phyloP scores from a whole-genome alignment of 148 eudicot genomes.

The Hydrangea macrophylla region DNA sequence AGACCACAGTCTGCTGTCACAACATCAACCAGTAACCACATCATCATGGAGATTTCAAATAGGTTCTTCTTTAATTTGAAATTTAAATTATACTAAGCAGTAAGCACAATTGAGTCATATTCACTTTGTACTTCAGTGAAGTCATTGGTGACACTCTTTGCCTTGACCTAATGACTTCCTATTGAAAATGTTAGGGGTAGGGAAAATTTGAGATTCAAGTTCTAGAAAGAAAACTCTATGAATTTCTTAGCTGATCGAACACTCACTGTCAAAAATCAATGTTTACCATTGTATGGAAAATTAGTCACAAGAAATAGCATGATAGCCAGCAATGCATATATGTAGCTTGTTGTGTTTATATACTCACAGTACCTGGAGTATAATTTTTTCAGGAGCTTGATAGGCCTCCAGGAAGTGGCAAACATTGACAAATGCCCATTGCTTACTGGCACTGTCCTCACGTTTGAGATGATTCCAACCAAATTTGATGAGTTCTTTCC shows the following conservation, averaged over 20 bases:
- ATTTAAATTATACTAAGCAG: too few species aligned
- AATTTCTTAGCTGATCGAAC: too few species aligned
- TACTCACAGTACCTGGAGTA: conserved; percentile 68
- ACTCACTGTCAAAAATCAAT: too few species aligned
- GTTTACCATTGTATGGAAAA: not conserved
- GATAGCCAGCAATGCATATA: not conserved
- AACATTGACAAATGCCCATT: conserved; percentile 99
- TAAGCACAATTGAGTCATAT: not conserved
- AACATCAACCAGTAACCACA: not conserved
- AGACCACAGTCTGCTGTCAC: not conserved
- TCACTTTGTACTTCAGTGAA: not conserved
- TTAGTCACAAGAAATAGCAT: too few species aligned
- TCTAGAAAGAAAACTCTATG: not conserved
- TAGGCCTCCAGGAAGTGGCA: conserved; percentile 99
- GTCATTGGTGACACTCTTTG: not conserved
- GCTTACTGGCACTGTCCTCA: conserved; percentile 99
- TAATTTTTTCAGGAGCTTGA: conserved; percentile 99
- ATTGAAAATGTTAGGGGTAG: not conserved
- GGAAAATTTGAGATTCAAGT: not conserved
- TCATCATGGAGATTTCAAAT: not conserved
- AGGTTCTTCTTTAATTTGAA: too few species aligned
- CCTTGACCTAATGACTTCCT: not conserved
- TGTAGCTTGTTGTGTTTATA: not conserved
- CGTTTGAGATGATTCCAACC: conserved; percentile 99
- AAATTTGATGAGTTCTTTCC: conserved; percentile 97